These are phyloP conservation scores for Dendrobium nobile DNA, from an alignment of 106 monocot genomes.

Conservation along the genomic window DNA sequence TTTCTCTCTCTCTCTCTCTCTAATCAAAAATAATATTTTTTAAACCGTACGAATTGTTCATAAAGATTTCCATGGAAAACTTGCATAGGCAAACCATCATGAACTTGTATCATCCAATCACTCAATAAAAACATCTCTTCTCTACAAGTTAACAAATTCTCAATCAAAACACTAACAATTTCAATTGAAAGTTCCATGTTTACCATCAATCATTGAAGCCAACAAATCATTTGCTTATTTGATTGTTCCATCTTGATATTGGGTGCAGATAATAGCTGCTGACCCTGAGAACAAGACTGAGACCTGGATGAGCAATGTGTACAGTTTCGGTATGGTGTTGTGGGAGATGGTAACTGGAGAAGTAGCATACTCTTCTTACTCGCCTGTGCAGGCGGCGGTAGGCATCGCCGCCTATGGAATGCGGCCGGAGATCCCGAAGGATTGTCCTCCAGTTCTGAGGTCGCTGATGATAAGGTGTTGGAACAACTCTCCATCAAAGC, in stretches of 20 bases:
- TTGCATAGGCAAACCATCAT: too few relatives aligned
- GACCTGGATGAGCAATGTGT: conserved; percentile 99
- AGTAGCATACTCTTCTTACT: conserved; percentile 76
- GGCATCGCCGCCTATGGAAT: conserved; percentile 91
- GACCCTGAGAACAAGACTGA: conserved; percentile 88
- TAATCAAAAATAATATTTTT: too few relatives aligned
- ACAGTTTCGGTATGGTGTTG: conserved; percentile 90
- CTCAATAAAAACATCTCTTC: too few relatives aligned
- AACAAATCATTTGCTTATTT: not conserved
- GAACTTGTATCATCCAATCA: too few relatives aligned
- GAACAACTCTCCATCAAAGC: conserved; percentile 59
- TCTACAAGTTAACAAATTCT: too few relatives aligned
- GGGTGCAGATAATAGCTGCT: conserved; percentile 70
- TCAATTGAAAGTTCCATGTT: not conserved
- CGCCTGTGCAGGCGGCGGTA: conserved; percentile 92
- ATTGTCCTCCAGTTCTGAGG: conserved; percentile 66
- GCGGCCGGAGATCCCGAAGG: conserved; percentile 84
- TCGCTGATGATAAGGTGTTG: conserved; percentile 83
- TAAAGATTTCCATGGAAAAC: too few relatives aligned
- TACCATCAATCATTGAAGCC: not conserved
- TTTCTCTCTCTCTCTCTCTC: too few relatives aligned
- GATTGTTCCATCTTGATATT: not conserved
- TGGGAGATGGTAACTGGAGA: conserved; percentile 98
- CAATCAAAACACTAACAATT: not conserved
- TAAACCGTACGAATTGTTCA: too few relatives aligned